Evolutionary conservation across 768 basidiomycete species (phyloP).

Genomic region (Chalciporus pseudorubinellus): DNA sequence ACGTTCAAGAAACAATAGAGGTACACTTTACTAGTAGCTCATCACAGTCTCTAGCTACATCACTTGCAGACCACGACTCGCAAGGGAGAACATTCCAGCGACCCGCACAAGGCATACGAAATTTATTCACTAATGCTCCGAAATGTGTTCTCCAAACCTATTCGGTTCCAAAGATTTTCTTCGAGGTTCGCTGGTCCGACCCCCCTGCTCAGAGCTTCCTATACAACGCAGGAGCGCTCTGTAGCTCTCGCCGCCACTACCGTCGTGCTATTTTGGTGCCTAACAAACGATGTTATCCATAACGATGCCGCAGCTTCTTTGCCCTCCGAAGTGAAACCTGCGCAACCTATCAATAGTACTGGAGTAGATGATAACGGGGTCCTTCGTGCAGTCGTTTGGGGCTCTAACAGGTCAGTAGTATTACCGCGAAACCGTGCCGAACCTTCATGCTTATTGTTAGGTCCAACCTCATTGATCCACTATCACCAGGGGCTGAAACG

Average conservation of each 20-base stretch:
- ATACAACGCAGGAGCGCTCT: slow-evolving; percentile 7
- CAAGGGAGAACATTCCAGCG: too few relatives aligned
- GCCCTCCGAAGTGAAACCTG: background rate
- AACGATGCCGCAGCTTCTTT: slow-evolving; percentile 31
- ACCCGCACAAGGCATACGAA: background rate
- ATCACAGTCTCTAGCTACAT: slow-evolving; percentile 4
- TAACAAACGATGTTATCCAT: slow-evolving; percentile 32
- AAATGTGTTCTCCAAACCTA: slow-evolving; percentile 5
- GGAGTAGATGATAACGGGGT: slow-evolving; percentile 24
- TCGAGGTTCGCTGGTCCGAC: slow-evolving; percentile 13
- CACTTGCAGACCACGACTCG: background rate
- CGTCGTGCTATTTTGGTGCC: slow-evolving; percentile 39
- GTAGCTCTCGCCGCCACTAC: slow-evolving; percentile 23
- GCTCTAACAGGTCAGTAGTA: slow-evolving; percentile 62
- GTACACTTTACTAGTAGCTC: too few relatives aligned
- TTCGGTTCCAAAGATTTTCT: background rate
- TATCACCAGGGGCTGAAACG: slow-evolving; percentile 35
- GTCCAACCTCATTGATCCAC: slow-evolving; percentile 44
- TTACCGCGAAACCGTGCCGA: background rate
- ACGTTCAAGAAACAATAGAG: too few relatives aligned
- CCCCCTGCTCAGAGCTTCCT: background rate
- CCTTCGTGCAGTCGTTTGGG: slow-evolving; percentile 65
- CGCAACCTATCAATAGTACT: slow-evolving; percentile 17
- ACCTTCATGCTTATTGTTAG: slow-evolving; percentile 32
- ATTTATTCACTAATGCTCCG: slow-evolving; percentile 11